Base-by-base conservation (phyloP, 176 grass and related monocot genomes). In the Puccinellia tenuiflora region DNA sequence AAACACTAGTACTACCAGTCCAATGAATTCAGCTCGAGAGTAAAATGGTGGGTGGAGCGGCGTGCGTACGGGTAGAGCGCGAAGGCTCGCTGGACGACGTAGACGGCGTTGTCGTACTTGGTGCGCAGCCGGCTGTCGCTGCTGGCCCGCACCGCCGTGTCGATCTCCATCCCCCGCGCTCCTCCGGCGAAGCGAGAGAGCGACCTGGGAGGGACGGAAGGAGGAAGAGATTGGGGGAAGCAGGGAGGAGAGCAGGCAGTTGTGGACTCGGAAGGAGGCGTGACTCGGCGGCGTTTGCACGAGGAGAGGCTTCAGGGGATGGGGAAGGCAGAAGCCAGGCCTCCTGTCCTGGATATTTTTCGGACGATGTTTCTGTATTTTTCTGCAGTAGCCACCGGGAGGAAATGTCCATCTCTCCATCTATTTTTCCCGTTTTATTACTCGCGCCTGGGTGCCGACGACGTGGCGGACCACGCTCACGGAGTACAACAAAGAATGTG, bases 1-100 rank as follows among this genome's bases (percentile, higher is more conserved):
- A n/a, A 53, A 63, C 28, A 0, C 20, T 45, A 25, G 15, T 40
- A 59, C 62, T 61, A 76, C 69, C 46, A 35, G 35, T 65, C 64
- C 33, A 42, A 70, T 70, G 75, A 31, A 45, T 30, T 43, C 47
- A 71, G 64, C 56, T 28, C 9, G 15, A 5, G 25, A 43, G 53
- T 7, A 53, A 70, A 22, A 31, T 45, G 12, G 30, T 14, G 18
- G 55, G 11, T 55, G 13, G 25, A 25, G 61, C 50, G n/a, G n/a
- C 79, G 40, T 64, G 95, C 96, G 43, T 74, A 98, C 96, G 85
- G 80, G 91, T 99, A 99, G 50, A 99, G 96, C 74, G 96, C 91
- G 75, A 99, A 99, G 77, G 96, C 93, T 39, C 96, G 89, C 85
- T 96, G 93, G 69, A 94, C 90, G 72, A 99, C 96, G 84, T 99